A percentile compares a stretch with the other conserved stretches of the same genome.
phyloP scores from a whole-genome alignment of 768 basidiomycete genomes.

The Naematelia encephala region DNA sequence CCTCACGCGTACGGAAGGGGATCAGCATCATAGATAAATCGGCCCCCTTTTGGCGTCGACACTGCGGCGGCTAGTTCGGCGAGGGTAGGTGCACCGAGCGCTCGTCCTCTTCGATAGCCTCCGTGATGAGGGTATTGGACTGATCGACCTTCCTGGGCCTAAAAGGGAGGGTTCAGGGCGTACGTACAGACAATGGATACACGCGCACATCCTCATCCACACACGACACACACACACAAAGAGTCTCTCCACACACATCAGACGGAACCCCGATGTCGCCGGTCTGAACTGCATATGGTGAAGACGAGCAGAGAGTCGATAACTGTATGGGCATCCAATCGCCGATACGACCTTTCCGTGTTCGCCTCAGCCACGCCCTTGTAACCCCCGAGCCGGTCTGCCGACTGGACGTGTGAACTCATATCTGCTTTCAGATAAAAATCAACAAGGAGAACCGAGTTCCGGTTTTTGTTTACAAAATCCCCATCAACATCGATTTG shows the following conservation, averaged over 20 bases:
- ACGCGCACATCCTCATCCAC: not conserved
- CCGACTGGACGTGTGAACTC: not conserved
- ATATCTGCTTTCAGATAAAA: not conserved
- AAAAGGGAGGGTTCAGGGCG: not conserved
- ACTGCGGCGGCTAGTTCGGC: not conserved
- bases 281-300: too few species aligned
- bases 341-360: not conserved
- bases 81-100: not conserved
- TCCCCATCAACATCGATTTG: not conserved
- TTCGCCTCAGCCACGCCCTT: not conserved
- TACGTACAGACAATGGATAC: not conserved
- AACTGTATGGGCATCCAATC: too few species aligned
- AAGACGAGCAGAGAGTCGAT: too few species aligned
- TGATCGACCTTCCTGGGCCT: not conserved
- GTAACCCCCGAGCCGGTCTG: not conserved
- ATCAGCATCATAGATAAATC: too few species aligned
- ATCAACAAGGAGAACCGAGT: not conserved
- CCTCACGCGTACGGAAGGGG: too few species aligned
- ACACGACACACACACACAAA: not conserved
- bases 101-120: not conserved
- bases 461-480: not conserved
- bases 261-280: not conserved
- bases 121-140: not conserved
- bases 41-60: not conserved
- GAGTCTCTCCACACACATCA: not conserved